Conservation (phyloP, 306 rosid genomes). For the Cicer bijugum region DNA sequence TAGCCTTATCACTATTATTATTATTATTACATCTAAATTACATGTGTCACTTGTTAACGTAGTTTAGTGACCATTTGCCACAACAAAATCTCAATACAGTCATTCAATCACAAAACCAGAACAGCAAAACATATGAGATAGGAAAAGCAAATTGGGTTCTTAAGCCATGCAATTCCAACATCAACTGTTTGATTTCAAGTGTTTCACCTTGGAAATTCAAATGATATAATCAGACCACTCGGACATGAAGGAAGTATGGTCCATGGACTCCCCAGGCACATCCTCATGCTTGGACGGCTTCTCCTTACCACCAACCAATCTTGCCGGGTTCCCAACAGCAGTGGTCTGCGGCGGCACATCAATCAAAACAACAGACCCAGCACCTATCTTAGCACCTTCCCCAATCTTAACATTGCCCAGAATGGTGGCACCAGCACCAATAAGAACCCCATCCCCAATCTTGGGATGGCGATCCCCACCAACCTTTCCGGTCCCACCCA, state of each 20-base stretch:
- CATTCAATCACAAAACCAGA: not conserved
- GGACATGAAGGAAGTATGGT: conserved; percentile 88
- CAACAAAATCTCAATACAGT: conserved; percentile 17
- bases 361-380: conserved; percentile 87
- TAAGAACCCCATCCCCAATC: conserved; percentile 89
- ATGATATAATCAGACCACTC: conserved; percentile 95
- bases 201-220: conserved; percentile 33
- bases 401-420: conserved; percentile 86
- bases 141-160: not conserved
- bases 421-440: conserved; percentile 94
- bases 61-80: conserved; percentile 1
- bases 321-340: conserved; percentile 84
- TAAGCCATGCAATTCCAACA: conserved; percentile 24
- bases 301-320: conserved; percentile 94
- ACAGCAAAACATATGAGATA: conserved; percentile 1
- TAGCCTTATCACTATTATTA: not conserved
- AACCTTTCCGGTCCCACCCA: conserved; percentile 93
- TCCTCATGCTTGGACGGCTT: conserved; percentile 73
- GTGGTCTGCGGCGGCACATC: conserved; percentile 82
- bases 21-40: conserved; percentile 28
- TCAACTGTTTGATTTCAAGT: conserved; percentile 1
- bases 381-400: conserved; percentile 92
- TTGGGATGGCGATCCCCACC: conserved; percentile 95
- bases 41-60: not conserved
- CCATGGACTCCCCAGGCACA: conserved; percentile 96